Evolutionary conservation across 2,329 filamentous ascomycete species (phyloP), one percentile per base, ranked within the genome.

Genomic region (Trichoderma oligosporum): DNA sequence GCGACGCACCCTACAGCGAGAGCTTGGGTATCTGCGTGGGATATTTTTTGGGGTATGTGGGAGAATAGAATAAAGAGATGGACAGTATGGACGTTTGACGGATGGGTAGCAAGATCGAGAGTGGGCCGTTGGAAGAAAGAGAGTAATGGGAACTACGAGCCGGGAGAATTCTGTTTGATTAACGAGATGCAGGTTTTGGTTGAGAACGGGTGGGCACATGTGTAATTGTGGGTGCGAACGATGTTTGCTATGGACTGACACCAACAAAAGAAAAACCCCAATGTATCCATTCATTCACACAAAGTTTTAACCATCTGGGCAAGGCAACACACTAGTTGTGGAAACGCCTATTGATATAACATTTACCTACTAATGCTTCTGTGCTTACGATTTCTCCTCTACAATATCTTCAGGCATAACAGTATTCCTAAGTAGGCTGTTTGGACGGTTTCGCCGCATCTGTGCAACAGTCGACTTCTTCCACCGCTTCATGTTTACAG

Each of bases 101-200:
- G 60, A 9, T 69, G 67, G 62, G 67, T 68, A 42, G 70, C 80
- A 7, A 64, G 67, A 7, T 68, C 65, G 20, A 74, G 77, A 66
- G 62, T 76, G 39, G 59, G 62, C 16, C 65, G 65, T 16, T 79
- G 76, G 71, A 66, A 74, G 58, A 70, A 64, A 55, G 70, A 69
- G 61, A 65, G 63, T 11, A 61, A 62, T 36, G 67, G 70, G 11
- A 70, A 70, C 11, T 61, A 68, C 11, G 79, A 82, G 66, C 69
- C 70, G 4, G 81, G 81, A 7, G 67, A 69, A 45, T 75, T 78
- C 59, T 85, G 82, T 62, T 64, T 84, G 63, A 78, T 85, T 45
- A 79, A 84, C 63, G 82, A 85, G 71, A 83, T 83, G 78, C 82
- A 85, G 64, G 78, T 85, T 20, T 67, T 85, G 56, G 76, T 74